These are phyloP conservation scores for Termitomyces sp. DNA, from an alignment of 768 basidiomycete genomes.

Conservation along the genomic window DNA sequence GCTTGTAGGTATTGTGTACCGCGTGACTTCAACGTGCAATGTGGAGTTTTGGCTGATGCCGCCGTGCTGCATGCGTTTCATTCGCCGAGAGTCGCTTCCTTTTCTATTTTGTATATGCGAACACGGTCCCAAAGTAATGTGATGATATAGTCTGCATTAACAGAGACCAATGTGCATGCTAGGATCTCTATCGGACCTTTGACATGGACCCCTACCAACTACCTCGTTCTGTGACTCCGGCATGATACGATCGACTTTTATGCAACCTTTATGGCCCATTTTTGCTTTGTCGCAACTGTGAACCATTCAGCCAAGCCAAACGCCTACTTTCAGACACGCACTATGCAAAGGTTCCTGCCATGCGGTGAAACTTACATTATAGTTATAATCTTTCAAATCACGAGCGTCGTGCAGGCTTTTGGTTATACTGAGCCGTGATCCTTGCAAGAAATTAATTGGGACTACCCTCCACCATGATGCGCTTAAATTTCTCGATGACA, in stretches of 20 bases:
- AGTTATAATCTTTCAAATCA: neutral
- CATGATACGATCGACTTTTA: neutral
- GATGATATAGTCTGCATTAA: neutral
- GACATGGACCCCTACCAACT: neutral
- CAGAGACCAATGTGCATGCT: neutral
- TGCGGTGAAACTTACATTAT: neutral
- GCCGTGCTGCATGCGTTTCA: neutral
- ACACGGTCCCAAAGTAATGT: conserved; percentile 2
- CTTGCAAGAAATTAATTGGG: conserved; percentile 15
- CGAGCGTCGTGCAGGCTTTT: neutral
- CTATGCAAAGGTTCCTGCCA: neutral
- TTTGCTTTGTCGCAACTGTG: neutral
- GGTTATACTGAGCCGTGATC: conserved; percentile 2
- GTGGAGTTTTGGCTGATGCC: neutral
- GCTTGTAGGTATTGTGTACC: neutral
- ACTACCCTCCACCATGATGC: conserved; percentile 1
- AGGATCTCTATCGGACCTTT: neutral
- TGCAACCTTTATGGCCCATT: neutral
- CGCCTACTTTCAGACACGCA: neutral
- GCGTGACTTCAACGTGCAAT: neutral
- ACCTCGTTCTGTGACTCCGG: neutral
- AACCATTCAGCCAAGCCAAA: neutral
- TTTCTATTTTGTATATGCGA: neutral
- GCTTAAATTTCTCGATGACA: conserved; percentile 11
- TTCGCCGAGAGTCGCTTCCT: neutral